A percentile compares a stretch with the other conserved stretches of the same genome.
phyloP scores from a whole-genome alignment of 257 asterid genomes.

The Perilla frutescens region DNA sequence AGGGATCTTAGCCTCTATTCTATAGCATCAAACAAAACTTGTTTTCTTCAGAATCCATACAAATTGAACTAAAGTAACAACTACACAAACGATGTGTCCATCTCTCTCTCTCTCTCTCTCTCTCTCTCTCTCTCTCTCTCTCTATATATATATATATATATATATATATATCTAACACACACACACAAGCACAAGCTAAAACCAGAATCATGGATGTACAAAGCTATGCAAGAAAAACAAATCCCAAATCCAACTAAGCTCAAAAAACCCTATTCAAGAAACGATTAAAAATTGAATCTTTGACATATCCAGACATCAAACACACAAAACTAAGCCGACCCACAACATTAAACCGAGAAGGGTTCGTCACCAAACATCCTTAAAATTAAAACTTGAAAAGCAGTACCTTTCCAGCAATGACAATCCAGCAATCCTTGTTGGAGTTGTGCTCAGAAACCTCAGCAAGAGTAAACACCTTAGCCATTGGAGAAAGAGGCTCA shows the following conservation, averaged over 20 bases:
- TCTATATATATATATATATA: no score
- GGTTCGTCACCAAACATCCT: not conserved
- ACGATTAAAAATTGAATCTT: slow-evolving; percentile 22
- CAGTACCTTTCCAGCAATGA: slow-evolving; percentile 57
- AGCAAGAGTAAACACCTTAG: slow-evolving; percentile 58
- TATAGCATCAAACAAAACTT: no score
- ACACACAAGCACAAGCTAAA: not conserved
- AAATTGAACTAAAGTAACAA: no score
- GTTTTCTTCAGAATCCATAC: no score
- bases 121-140: not conserved
- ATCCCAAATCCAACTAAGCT: slow-evolving; percentile 24
- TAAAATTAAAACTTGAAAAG: not conserved
- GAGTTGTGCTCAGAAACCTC: slow-evolving; percentile 84
- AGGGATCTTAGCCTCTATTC: no score
- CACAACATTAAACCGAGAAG: slow-evolving; percentile 8
- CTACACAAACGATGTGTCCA: no score
- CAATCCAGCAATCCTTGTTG: slow-evolving; percentile 82
- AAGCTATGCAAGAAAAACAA: slow-evolving; percentile 1
- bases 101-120: not conserved
- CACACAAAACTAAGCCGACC: slow-evolving; percentile 26
- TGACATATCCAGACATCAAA: slow-evolving; percentile 33
- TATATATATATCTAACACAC: not conserved
- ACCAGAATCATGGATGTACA: not conserved
- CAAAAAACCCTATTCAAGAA: slow-evolving; percentile 33
- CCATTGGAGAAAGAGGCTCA: slow-evolving; percentile 33